Evolutionary conservation across 441 rosid species (phyloP).

Genomic region (Pelargonium myrrhifolium): DNA sequence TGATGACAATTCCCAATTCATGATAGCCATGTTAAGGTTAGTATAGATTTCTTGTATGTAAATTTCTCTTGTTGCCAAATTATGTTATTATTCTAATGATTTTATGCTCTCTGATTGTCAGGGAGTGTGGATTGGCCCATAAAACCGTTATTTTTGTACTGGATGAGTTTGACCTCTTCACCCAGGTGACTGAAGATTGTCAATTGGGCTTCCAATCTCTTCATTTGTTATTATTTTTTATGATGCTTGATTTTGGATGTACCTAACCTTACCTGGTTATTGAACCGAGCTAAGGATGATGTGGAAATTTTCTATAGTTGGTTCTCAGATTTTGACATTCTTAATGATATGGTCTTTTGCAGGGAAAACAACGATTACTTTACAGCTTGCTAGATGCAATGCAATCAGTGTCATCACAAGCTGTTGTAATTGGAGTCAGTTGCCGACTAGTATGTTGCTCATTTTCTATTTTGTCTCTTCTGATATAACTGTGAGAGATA

Average conservation of each 20-base stretch:
- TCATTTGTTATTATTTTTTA: slow-evolving; percentile 5
- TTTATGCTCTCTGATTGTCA: slow-evolving; percentile 31
- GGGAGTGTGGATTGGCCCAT: slow-evolving; percentile 97
- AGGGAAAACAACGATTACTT: slow-evolving; percentile 88
- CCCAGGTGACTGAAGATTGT: slow-evolving; percentile 44
- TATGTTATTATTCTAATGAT: slow-evolving; percentile 12
- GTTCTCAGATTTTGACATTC: background rate
- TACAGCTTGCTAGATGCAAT: slow-evolving; percentile 88
- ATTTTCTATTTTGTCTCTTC: background rate
- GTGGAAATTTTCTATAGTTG: background rate
- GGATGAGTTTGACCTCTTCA: slow-evolving; percentile 86
- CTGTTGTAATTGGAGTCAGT: slow-evolving; percentile 79
- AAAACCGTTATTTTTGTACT: slow-evolving; percentile 79
- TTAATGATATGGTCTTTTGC: slow-evolving; percentile 20
- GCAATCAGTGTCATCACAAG: slow-evolving; percentile 90
- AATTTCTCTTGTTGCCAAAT: background rate
- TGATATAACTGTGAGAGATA: slow-evolving; percentile 6
- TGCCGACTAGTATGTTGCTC: slow-evolving; percentile 57
- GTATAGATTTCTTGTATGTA: slow-evolving; percentile 19
- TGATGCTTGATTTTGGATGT: background rate
- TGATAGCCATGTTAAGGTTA: slow-evolving; percentile 72
- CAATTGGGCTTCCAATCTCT: slow-evolving; percentile 7
- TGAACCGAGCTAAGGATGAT: background rate
- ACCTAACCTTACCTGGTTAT: background rate
- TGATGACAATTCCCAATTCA: slow-evolving; percentile 86